Base-by-base conservation (phyloP, 768 basidiomycete species). In the Dendrothele bispora region DNA sequence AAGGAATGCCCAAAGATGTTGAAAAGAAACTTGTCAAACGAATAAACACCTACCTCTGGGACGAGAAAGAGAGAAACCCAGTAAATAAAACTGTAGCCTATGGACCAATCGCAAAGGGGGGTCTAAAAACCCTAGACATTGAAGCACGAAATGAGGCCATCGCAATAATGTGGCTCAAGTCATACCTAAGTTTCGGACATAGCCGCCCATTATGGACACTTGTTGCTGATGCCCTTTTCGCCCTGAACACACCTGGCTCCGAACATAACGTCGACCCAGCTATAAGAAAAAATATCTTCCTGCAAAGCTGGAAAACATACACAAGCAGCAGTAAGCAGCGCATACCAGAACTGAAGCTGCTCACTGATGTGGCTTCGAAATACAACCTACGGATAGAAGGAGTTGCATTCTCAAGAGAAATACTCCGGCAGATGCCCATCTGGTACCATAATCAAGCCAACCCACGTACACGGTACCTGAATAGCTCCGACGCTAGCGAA, bases 371-470 rank as follows among this genome's bases (percentile, higher is more conserved):
- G 10, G 66, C 60, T 3, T 49, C 45, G 29, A 61, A 64, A 42
- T 54, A 56, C 15, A 43, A 52, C 1, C 14, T 62, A 0, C 15
- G 37, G 0, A 43, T 60, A 3, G 56, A 63, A n/a, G 50, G 56
- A 2, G 21, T 43, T 8, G 43, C 29, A 0, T 52, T 59, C 21
- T 34, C 49, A 1, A 26, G 39, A 24, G 39, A 57, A 0, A 37
- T 58, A 1, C 47, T 45, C 18, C 10, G 39, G 8, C 3, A 50
- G 12, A 57, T 60, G 48, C 65, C 70, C 17, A 60, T 69, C 1
- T 71, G 65, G 67, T 55, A 61, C 46, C 70, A 71, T 47, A 44
- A 22, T 2, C 57, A 48, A n/a, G 51, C 28, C 18, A 48, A 51
- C 5, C 7, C 24, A 3, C 24, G 29, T n/a, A 52, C 32, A 5